A percentile compares a stretch with the other conserved stretches of the same genome.
Evolutionary conservation across 2,329 filamentous ascomycete species (phyloP).

Genomic region (Aspergillus udagawae): DNA sequence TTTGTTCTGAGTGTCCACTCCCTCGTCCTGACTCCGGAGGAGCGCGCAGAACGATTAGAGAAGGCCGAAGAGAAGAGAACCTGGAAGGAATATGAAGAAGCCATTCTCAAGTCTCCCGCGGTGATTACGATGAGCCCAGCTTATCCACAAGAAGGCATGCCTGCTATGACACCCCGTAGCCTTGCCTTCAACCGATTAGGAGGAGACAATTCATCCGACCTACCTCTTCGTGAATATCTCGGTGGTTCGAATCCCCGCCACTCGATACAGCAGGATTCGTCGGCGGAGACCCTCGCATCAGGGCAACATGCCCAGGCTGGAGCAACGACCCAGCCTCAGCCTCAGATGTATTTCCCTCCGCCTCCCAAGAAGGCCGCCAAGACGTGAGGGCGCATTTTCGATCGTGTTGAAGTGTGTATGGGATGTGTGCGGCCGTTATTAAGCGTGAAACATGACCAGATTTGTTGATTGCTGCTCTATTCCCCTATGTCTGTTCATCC

Average conservation of each 20-base stretch:
- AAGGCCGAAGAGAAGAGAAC: constrained; percentile 33
- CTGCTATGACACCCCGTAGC: constrained; percentile 41
- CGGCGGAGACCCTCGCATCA: constrained; percentile 13
- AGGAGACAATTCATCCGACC: constrained; percentile 33
- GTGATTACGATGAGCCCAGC: constrained; percentile 31
- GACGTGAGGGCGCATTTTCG: constrained; percentile 10
- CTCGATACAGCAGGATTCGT: constrained; percentile 20
- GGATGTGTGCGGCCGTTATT: neutral
- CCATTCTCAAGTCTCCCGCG: constrained; percentile 37
- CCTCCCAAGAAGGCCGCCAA: constrained; percentile 39
- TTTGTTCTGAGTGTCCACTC: constrained; percentile 47
- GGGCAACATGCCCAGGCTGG: constrained; percentile 7
- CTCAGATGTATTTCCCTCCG: constrained; percentile 42
- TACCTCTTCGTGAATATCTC: constrained; percentile 37
- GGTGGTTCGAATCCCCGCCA: constrained; percentile 19
- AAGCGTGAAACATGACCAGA: neutral
- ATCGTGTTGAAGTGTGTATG: neutral
- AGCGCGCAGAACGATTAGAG: constrained; percentile 31
- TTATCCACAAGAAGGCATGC: constrained; percentile 25
- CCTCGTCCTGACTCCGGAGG: constrained; percentile 41
- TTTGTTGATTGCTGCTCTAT: neutral
- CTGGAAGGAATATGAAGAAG: constrained; percentile 40
- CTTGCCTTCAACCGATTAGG: constrained; percentile 40
- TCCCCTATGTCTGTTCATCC: neutral
- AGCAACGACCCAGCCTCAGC: constrained; percentile 13